Percentiles rank a stretch among this genome's conserved stretches.
Conservation (phyloP, 2,329 filamentous ascomycete genomes). For the Zelopaecilomyces penicillatus region DNA sequence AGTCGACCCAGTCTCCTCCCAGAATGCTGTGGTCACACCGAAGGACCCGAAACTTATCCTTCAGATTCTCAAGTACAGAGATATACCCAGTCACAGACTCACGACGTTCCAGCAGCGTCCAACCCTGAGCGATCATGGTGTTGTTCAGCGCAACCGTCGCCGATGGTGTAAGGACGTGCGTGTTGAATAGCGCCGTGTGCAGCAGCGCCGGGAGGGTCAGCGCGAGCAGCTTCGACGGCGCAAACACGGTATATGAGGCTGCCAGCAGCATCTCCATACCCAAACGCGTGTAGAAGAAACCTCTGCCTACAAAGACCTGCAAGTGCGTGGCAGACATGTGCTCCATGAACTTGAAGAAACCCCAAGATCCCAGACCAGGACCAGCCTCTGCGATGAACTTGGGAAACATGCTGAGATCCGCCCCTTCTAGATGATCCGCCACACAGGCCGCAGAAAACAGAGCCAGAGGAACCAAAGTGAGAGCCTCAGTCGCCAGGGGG, state of each 20-base stretch:
- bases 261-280: constrained; percentile 63
- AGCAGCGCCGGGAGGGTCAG: constrained; percentile 64
- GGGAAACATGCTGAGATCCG: constrained; percentile 47
- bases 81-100: constrained; percentile 90
- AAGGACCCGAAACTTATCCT: constrained; percentile 68
- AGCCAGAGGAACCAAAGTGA: constrained; percentile 64
- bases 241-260: constrained; percentile 53
- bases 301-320: constrained; percentile 48
- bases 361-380: constrained; percentile 59
- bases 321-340: constrained; percentile 30
- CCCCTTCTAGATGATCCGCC: constrained; percentile 55
- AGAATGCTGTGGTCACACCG: constrained; percentile 91
- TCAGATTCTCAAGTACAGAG: constrained; percentile 71
- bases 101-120: constrained; percentile 67
- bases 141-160: constrained; percentile 57
- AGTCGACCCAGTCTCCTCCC: constrained; percentile 77
- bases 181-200: constrained; percentile 64
- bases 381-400: constrained; percentile 52
- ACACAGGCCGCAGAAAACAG: constrained; percentile 55
- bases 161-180: constrained; percentile 57
- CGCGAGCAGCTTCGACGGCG: constrained; percentile 60
- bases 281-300: constrained; percentile 59
- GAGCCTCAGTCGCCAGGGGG: constrained; percentile 63
- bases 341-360: constrained; percentile 50
- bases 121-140: constrained; percentile 57